Conservation (phyloP, 2,329 filamentous ascomycete genomes). For the Botrytis fabae region DNA sequence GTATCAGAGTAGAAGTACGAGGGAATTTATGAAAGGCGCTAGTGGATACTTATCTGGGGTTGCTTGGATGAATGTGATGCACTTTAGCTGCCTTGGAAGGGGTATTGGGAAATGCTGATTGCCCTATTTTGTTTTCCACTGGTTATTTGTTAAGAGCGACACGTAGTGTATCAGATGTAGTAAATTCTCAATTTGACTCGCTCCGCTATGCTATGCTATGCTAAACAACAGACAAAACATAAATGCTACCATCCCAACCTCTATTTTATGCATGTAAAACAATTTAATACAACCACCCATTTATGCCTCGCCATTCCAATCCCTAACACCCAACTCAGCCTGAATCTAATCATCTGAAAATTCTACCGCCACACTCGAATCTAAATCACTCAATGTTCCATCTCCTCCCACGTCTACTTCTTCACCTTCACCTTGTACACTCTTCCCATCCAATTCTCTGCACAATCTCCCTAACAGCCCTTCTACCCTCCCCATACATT, state of each 20-base stretch:
- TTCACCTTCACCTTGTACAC: not conserved
- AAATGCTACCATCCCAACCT: not conserved
- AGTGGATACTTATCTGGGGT: not conserved
- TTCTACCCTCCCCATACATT: conserved; percentile 35
- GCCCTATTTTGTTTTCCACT: not conserved
- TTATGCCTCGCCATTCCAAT: not conserved
- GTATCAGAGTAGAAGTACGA: not conserved
- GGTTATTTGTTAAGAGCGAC: not conserved
- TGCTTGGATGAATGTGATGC: not conserved
- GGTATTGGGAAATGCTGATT: not conserved
- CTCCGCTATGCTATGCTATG: not conserved
- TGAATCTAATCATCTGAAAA: conserved; percentile 21
- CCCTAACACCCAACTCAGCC: not conserved
- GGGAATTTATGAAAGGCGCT: not conserved
- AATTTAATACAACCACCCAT: conserved; percentile 1
- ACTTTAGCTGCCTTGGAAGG: not conserved
- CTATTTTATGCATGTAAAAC: conserved; percentile 4
- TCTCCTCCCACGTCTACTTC: conserved; percentile 18
- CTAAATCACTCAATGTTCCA: conserved; percentile 29
- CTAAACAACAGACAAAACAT: not conserved
- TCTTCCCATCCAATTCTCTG: conserved; percentile 29
- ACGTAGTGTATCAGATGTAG: not conserved
- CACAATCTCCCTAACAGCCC: conserved; percentile 34
- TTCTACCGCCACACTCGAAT: conserved; percentile 31
- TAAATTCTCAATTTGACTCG: not conserved